Evolutionary conservation across 2,329 filamentous ascomycete species (phyloP), one percentile per base, ranked within the genome.

Genomic region (Magnaporthiopsis rhizophila): DNA sequence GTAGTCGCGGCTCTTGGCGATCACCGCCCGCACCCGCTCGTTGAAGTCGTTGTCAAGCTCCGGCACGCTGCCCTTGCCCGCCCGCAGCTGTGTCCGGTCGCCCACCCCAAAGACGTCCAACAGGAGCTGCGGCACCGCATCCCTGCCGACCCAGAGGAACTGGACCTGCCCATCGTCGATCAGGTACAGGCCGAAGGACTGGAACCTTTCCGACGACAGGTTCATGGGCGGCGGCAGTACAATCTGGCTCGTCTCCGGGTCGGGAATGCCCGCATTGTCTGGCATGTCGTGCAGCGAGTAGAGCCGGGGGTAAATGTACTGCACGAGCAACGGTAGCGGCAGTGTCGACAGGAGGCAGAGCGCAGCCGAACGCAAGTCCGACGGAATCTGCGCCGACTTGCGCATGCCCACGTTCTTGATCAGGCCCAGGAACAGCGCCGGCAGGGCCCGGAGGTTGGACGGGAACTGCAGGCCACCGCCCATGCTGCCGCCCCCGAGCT

Each of bases 131-230:
- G 92, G 92, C 34, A 99, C 92, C 1, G 94, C 89, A 69, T 99
- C 94, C 50, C 93, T 88, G 18, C 95, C 95, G 26, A 98, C 84
- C 95, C 95, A 99, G 61, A 99, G 79, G 83, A 99, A 99, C 75
- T 99, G 95, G 7, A 92, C 97, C 77, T 97, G 94, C 3, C 93
- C 93, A 72, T 99, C 95, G 71, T 99, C 95, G 71, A 99, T 95
- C 65, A 99, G 84, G 76, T 99, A 99, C 24, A 99, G 80, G 34
- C 95, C 95, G 73, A 96, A 97, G 0, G 92, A 86, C 3, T 92
- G 91, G 62, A 99, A 85, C 60, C 90, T 86, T 75, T 94, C 92
- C 1, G 93, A 97, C 3, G 92, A 92, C 65, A 98, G 83, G 75
- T 97, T 97, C 71, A 91, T 73, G 0, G 91, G 83, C 5, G 91